Conservation (phyloP, 1,284 basidiomycete species). For the Microbotryum saponariae region DNA sequence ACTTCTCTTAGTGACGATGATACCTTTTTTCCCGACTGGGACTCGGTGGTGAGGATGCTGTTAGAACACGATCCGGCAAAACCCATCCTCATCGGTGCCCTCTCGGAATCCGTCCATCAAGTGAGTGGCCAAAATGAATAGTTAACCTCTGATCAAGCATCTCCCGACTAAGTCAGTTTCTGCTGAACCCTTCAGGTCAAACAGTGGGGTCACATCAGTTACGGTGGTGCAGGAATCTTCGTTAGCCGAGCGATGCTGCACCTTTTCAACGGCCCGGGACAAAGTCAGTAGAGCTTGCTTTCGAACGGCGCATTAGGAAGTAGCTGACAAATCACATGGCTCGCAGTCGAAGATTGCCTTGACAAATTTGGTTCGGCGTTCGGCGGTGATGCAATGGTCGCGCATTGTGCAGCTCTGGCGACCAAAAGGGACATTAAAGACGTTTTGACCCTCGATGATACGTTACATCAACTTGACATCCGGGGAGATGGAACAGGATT, state of each 20-base stretch:
- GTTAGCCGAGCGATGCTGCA: slow-evolving; percentile 24
- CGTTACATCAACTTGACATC: slow-evolving; percentile 36
- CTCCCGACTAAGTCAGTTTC: neutral
- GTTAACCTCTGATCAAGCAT: no score
- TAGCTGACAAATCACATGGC: neutral
- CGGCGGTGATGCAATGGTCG: slow-evolving; percentile 24
- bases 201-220: slow-evolving; percentile 32
- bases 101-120: slow-evolving; percentile 31
- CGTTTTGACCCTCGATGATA: slow-evolving; percentile 28
- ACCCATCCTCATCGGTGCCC: slow-evolving; percentile 27
- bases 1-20: slow-evolving; percentile 33
- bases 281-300: slow-evolving; percentile 15
- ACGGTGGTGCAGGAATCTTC: slow-evolving; percentile 33
- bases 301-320: no score
- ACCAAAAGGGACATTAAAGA: slow-evolving; percentile 22
- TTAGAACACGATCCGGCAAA: slow-evolving; percentile 14
- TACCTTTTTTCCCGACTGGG: slow-evolving; percentile 34
- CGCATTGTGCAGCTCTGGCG: slow-evolving; percentile 32
- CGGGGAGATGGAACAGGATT: slow-evolving; percentile 35
- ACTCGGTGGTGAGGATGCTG: slow-evolving; percentile 27
- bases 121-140: slow-evolving; percentile 1
- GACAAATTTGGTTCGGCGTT: slow-evolving; percentile 19
- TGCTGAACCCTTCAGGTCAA: slow-evolving; percentile 8
- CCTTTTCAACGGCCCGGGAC: slow-evolving; percentile 29
- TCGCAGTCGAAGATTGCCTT: slow-evolving; percentile 10